Conservation (phyloP, 2,329 filamentous ascomycete genomes). For the Leptographium wingfieldii region DNA sequence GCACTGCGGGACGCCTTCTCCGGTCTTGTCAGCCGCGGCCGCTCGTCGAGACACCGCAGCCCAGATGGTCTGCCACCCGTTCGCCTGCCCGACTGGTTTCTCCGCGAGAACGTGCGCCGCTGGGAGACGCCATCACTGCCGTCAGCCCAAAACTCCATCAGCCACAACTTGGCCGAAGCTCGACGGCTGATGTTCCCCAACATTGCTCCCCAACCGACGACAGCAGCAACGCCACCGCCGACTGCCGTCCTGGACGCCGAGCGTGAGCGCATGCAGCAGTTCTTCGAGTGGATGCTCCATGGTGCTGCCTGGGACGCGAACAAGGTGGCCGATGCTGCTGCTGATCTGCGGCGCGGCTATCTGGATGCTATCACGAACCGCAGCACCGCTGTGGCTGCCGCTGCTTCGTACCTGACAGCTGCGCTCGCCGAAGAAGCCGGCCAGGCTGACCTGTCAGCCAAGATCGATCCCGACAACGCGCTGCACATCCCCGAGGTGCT, state of each 20-base stretch:
- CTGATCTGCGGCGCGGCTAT: constrained; percentile 1
- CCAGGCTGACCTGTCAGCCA: neutral
- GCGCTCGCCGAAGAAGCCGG: neutral
- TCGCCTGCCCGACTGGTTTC: constrained; percentile 44
- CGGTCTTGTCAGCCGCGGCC: neutral
- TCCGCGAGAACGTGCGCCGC: constrained; percentile 33
- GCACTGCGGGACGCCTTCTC: neutral
- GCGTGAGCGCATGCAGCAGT: constrained; percentile 8
- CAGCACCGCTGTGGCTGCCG: constrained; percentile 4
- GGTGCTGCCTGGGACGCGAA: constrained; percentile 9
- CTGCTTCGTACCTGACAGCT: constrained; percentile 4
- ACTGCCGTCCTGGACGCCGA: constrained; percentile 8
- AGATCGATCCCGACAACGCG: constrained; percentile 4
- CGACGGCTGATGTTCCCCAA: constrained; percentile 7
- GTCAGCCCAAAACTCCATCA: constrained; percentile 3
- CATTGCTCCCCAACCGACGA: neutral
- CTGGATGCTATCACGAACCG: constrained; percentile 4
- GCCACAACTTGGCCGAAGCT: constrained; percentile 11
- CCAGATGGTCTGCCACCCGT: constrained; percentile 28
- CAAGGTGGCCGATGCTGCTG: constrained; percentile 3
- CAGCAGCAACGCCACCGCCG: neutral
- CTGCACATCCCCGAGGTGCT: constrained; percentile 1
- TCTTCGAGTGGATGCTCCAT: constrained; percentile 4
- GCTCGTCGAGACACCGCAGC: neutral
- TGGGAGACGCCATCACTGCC: neutral